Evolutionary conservation across 164 flowering plant species (phyloP).

Genomic region (Aristolochia contorta): DNA sequence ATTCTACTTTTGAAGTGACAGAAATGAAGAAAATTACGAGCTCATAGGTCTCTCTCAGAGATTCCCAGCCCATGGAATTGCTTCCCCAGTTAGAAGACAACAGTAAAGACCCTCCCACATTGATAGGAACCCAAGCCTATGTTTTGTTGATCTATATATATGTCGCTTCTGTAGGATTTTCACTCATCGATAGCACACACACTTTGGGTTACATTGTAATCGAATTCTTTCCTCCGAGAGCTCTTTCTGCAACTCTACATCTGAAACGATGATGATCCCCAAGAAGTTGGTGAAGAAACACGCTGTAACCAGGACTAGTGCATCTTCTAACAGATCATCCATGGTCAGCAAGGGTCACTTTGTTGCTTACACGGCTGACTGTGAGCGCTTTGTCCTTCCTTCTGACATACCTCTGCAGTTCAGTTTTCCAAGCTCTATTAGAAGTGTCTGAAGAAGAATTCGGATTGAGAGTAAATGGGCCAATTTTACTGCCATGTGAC

Average conservation of each 20-base stretch:
- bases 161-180: too few relatives aligned
- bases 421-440: constrained; percentile 13
- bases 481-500: constrained; percentile 20
- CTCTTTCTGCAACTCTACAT: background rate
- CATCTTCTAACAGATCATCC: background rate
- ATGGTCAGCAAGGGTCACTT: constrained; percentile 17
- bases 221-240: background rate
- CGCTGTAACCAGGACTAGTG: constrained; percentile 2
- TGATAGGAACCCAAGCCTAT: too few relatives aligned
- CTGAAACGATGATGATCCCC: constrained; percentile 4
- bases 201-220: background rate
- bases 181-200: background rate
- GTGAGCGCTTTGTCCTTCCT: constrained; percentile 20
- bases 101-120: too few relatives aligned
- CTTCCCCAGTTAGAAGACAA: too few relatives aligned
- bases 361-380: constrained; percentile 17
- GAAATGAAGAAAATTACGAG: too few relatives aligned
- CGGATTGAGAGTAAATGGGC: constrained; percentile 15
- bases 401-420: constrained; percentile 8
- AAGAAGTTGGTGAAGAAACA: constrained; percentile 10
- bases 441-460: constrained; percentile 17
- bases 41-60: too few relatives aligned
- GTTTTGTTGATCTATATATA: too few relatives aligned
- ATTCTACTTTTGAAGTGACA: too few relatives aligned
- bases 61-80: too few relatives aligned